phyloP scores from a whole-genome alignment of 768 basidiomycete species.

The Boletus rubroflammeus region DNA sequence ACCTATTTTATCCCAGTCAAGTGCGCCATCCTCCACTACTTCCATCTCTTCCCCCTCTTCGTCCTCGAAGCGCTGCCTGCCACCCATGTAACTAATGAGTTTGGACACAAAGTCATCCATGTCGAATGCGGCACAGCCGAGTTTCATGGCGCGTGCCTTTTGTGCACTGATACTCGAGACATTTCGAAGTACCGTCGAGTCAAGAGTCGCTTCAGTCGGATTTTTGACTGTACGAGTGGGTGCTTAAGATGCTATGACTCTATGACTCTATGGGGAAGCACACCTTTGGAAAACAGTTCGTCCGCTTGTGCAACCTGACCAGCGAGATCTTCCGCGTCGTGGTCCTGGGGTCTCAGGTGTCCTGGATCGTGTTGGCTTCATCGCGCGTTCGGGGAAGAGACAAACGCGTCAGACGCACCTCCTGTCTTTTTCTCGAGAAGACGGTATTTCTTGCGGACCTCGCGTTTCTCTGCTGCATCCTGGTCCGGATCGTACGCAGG shows the following conservation, averaged over 20 bases:
- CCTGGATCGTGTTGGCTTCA: slow-evolving; percentile 26
- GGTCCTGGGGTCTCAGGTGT: slow-evolving; percentile 51
- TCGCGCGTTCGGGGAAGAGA: background rate
- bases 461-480: slow-evolving; percentile 74
- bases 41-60: slow-evolving; percentile 53
- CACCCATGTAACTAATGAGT: slow-evolving; percentile 74
- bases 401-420: slow-evolving; percentile 40
- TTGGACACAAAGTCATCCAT: slow-evolving; percentile 85
- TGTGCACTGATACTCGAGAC: slow-evolving; percentile 77
- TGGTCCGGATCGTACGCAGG: slow-evolving; percentile 80
- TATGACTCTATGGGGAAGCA: slow-evolving; percentile 4
- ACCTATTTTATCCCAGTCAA: slow-evolving; percentile 87
- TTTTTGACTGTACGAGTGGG: slow-evolving; percentile 54
- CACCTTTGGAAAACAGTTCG: slow-evolving; percentile 61
- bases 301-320: slow-evolving; percentile 57
- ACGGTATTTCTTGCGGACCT: slow-evolving; percentile 71
- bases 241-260: background rate
- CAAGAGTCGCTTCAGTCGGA: slow-evolving; percentile 86
- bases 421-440: slow-evolving; percentile 58
- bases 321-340: slow-evolving; percentile 53
- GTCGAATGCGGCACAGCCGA: slow-evolving; percentile 86
- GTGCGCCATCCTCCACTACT: slow-evolving; percentile 42
- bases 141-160: slow-evolving; percentile 89
- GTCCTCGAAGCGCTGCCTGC: slow-evolving; percentile 46
- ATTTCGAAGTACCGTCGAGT: slow-evolving; percentile 76